A percentile compares a stretch with the other conserved stretches of the same genome.
These are phyloP conservation scores for Xylaria intraflava DNA, from an alignment of 495 filamentous ascomycete species.

Conservation along the genomic window DNA sequence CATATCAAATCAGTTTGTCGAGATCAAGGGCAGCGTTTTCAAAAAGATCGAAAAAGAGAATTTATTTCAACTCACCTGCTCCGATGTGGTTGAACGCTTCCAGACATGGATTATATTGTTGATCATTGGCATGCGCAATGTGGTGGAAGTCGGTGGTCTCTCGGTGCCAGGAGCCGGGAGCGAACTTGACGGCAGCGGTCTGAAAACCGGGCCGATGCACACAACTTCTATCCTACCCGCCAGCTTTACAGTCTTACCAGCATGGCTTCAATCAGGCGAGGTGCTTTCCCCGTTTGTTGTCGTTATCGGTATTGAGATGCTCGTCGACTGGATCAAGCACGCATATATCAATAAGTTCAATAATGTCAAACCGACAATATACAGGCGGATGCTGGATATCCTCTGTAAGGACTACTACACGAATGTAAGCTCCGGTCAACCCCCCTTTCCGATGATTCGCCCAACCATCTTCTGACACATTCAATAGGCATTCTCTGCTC, in stretches of 20 bases:
- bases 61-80: constrained; percentile 91
- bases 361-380: constrained; percentile 83
- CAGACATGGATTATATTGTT: constrained; percentile 95
- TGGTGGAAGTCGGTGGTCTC: constrained; percentile 81
- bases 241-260: constrained; percentile 82
- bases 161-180: constrained; percentile 42
- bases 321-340: constrained; percentile 97
- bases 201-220: constrained; percentile 40
- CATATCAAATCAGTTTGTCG: constrained; percentile 93
- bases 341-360: constrained; percentile 98
- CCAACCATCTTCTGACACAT: background rate
- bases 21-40: constrained; percentile 96
- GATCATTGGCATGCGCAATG: constrained; percentile 91
- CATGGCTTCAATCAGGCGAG: constrained; percentile 68
- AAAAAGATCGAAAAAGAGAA: constrained; percentile 98
- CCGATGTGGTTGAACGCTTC: constrained; percentile 94
- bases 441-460: background rate
- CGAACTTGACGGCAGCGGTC: constrained; percentile 32
- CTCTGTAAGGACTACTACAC: constrained; percentile 97
- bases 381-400: constrained; percentile 82
- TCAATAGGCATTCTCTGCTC: constrained; percentile 73
- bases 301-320: constrained; percentile 90
- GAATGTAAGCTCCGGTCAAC: constrained; percentile 49
- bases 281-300: constrained; percentile 87
- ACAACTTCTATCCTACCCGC: constrained; percentile 66